Percentiles rank a stretch among this genome's conserved stretches.
Conservation (phyloP, 768 basidiomycete species). For the Mycena crocata region DNA sequence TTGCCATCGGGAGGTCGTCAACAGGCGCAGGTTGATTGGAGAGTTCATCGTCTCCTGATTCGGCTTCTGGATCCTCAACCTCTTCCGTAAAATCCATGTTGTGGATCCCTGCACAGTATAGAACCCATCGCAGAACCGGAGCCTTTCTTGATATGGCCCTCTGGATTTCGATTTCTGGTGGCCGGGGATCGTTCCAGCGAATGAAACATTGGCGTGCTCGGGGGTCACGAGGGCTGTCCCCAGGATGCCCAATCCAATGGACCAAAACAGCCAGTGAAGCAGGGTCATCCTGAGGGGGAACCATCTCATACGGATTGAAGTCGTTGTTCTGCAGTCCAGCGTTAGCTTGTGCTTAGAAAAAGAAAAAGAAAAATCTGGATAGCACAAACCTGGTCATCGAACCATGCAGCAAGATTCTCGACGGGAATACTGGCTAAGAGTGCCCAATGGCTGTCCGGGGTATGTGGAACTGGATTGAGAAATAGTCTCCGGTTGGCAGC, state of each 20-base stretch:
- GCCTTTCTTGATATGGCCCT: not conserved
- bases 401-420: not conserved
- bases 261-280: not conserved
- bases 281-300: not conserved
- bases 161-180: not conserved
- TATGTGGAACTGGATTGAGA: not conserved
- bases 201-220: not conserved
- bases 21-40: too few species aligned
- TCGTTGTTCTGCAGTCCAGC: not conserved
- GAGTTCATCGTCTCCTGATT: too few species aligned
- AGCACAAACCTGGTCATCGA: not conserved
- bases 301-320: not conserved
- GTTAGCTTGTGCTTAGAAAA: too few species aligned
- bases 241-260: not conserved
- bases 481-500: not conserved
- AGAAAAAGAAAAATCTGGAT: not conserved
- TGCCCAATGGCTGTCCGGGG: not conserved
- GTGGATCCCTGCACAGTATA: not conserved
- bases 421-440: not conserved
- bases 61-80: not conserved
- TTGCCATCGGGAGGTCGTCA: too few species aligned
- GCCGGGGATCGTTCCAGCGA: not conserved
- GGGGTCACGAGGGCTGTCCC: not conserved
- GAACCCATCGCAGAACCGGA: not conserved
- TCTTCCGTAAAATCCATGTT: not conserved